phyloP scores from a whole-genome alignment of 257 asterid species.

The Cruciata laevipes region DNA sequence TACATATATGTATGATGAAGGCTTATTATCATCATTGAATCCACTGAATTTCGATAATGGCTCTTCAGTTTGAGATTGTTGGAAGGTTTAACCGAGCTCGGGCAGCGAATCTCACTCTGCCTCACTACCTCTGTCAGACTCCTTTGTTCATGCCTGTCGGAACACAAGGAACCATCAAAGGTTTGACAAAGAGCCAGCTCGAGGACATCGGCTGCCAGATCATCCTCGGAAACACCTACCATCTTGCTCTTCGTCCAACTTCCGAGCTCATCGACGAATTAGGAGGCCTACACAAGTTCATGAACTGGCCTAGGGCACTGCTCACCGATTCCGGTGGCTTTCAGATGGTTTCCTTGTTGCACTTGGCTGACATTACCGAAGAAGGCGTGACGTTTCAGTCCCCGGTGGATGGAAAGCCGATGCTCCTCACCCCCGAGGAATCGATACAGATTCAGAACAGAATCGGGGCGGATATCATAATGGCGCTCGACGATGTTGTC shows the following conservation, averaged over 20 bases:
- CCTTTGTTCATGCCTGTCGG: slow-evolving; percentile 98
- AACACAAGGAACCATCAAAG: slow-evolving; percentile 98
- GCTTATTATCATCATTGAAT: too few species aligned
- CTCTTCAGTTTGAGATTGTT: slow-evolving; percentile 63
- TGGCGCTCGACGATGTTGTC: slow-evolving; percentile 99
- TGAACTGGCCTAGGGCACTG: slow-evolving; percentile 95
- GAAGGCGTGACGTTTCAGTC: slow-evolving; percentile 98
- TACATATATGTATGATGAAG: too few species aligned
- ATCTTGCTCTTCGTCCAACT: slow-evolving; percentile 91
- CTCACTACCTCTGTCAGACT: slow-evolving; percentile 77
- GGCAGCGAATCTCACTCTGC: slow-evolving; percentile 80
- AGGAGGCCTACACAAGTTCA: slow-evolving; percentile 90
- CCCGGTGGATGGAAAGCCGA: slow-evolving; percentile 95
- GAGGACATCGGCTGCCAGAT: slow-evolving; percentile 98
- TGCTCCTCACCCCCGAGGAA: slow-evolving; percentile 97
- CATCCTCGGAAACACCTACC: slow-evolving; percentile 94
- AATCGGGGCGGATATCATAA: slow-evolving; percentile 96
- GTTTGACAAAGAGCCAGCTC: slow-evolving; percentile 74
- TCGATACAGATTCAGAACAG: slow-evolving; percentile 93
- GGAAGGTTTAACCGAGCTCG: slow-evolving; percentile 96
- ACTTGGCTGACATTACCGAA: slow-evolving; percentile 95
- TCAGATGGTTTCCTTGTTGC: slow-evolving; percentile 96
- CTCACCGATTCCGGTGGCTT: slow-evolving; percentile 98
- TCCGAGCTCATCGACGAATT: slow-evolving; percentile 41
- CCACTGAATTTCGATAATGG: slow-evolving; percentile 17